Conservation (phyloP, 1,139 yeast species). For the Taiozyma sp. region DNA sequence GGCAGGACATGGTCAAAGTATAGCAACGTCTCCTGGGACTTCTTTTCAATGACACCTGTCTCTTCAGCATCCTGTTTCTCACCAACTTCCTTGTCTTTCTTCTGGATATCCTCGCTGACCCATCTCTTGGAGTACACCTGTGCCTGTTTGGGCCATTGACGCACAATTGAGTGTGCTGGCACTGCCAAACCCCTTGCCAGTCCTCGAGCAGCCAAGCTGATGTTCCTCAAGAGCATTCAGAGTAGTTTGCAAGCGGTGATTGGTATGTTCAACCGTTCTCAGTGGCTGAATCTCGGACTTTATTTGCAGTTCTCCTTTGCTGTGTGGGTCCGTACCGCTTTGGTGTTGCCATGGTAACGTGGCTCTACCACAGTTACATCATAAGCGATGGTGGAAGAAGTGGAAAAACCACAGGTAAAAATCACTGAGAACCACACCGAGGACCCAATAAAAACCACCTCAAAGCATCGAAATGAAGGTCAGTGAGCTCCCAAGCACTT, state of each 20-base stretch:
- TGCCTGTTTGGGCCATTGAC: background rate
- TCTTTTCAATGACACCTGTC: constrained; percentile 56
- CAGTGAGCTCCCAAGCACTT: too few relatives aligned
- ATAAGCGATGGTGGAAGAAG: too few relatives aligned
- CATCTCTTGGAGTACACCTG: constrained; percentile 16
- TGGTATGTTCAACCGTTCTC: background rate
- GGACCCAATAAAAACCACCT: too few relatives aligned
- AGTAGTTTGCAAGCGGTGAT: background rate
- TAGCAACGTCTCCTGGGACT: constrained; percentile 47
- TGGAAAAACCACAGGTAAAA: too few relatives aligned
- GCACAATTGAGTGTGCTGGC: background rate
- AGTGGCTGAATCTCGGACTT: background rate
- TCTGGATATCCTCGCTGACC: constrained; percentile 34
- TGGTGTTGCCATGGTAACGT: background rate
- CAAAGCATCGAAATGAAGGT: too few relatives aligned
- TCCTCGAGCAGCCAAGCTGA: background rate
- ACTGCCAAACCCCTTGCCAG: background rate
- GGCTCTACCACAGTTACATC: too few relatives aligned
- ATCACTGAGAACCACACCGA: too few relatives aligned
- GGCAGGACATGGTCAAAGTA: constrained; percentile 52
- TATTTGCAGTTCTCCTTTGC: background rate
- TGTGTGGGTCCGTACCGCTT: background rate
- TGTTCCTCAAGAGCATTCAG: background rate
- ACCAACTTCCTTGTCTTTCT: constrained; percentile 41
- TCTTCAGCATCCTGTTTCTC: constrained; percentile 44